Percentiles rank a stretch among this genome's conserved stretches.
phyloP scores from a whole-genome alignment of 2,329 filamentous ascomycete species.

The Arthroderma sp. region DNA sequence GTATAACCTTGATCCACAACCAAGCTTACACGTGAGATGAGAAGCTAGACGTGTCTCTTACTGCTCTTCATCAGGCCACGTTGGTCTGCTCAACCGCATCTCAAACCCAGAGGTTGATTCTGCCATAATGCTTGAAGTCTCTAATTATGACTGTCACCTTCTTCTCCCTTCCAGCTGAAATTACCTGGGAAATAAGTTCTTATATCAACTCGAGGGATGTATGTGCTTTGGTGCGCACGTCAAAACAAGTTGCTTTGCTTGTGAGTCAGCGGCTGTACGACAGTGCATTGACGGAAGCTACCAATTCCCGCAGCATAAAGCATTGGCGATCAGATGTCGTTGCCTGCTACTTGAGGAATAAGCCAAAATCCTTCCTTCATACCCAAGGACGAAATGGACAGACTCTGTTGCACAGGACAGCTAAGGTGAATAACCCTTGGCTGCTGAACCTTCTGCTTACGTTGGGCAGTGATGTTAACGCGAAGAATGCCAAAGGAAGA shows the following conservation, averaged over 20 bases:
- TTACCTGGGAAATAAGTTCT: not conserved
- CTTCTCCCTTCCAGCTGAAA: not conserved
- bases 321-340: not conserved
- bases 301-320: not conserved
- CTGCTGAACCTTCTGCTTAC: not conserved
- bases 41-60: too few relatives aligned
- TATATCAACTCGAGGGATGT: not conserved
- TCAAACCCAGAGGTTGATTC: too few relatives aligned
- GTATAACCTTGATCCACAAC: too few relatives aligned
- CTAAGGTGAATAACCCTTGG: not conserved
- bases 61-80: too few relatives aligned
- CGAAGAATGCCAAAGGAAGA: not conserved
- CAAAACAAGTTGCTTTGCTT: not conserved
- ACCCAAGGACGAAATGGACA: not conserved
- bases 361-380: not conserved
- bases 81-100: too few relatives aligned
- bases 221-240: not conserved
- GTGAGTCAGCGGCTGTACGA: not conserved
- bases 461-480: not conserved
- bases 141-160: not conserved
- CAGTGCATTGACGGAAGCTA: not conserved
- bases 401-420: not conserved
- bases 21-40: too few relatives aligned
- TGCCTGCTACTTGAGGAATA: not conserved
- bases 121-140: not conserved